A percentile compares a stretch with the other conserved stretches of the same genome.
phyloP scores from a whole-genome alignment of 371 early-diverging fungal genomes.

The Actinomortierella wolfii region DNA sequence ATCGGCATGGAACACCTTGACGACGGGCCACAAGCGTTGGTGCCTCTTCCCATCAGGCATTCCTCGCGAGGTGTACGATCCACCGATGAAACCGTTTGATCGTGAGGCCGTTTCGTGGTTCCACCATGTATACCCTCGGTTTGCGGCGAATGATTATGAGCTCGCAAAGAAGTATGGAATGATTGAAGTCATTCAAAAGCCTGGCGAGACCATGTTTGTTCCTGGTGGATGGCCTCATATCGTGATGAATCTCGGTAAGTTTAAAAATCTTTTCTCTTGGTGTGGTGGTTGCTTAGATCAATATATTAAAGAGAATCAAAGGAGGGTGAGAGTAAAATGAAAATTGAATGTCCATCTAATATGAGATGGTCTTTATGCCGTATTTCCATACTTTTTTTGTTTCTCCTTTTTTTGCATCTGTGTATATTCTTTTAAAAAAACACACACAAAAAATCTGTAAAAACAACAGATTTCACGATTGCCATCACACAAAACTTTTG shows the following conservation, averaged over 20 bases:
- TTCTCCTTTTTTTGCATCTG: too few species aligned
- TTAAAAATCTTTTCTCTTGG: background rate
- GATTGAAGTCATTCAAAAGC: constrained; percentile 76
- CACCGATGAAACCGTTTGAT: constrained; percentile 68
- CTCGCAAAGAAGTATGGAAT: constrained; percentile 62
- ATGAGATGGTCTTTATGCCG: background rate
- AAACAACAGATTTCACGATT: constrained; percentile 69
- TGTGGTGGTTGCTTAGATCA: background rate
- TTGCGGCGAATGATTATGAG: constrained; percentile 43
- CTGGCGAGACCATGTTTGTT: constrained; percentile 85
- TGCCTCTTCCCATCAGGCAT: constrained; percentile 72
- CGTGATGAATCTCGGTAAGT: constrained; percentile 78
- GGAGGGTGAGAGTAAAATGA: background rate
- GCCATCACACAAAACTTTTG: constrained; percentile 88
- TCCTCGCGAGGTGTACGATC: constrained; percentile 58
- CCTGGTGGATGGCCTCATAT: constrained; percentile 88
- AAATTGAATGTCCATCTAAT: too few species aligned
- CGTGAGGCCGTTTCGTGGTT: constrained; percentile 85
- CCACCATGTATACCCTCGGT: constrained; percentile 68
- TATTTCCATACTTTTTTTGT: background rate
- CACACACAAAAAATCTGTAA: too few species aligned
- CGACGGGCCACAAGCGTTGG: constrained; percentile 75
- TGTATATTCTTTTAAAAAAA: too few species aligned
- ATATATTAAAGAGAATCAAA: background rate
- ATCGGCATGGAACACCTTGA: constrained; percentile 70